Conservation (phyloP, 257 asterid species). For the Nicotiana benthamiana region DNA sequence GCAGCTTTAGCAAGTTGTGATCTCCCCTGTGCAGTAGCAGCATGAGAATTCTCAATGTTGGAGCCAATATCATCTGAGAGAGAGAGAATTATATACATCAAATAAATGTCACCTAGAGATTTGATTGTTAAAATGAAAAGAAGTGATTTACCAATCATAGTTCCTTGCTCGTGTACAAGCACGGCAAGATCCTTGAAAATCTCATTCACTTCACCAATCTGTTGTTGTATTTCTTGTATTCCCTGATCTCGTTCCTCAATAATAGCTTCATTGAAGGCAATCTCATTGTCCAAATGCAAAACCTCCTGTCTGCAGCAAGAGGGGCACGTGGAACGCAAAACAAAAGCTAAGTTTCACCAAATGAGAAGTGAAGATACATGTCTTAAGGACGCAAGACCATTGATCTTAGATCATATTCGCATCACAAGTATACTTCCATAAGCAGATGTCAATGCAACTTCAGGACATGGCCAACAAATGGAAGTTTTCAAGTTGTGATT, state of each 20-base stretch:
- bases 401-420: not conserved
- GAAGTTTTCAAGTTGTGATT: not conserved
- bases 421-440: not conserved
- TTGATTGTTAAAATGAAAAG: not conserved
- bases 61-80: conserved; percentile 76
- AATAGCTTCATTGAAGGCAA: conserved; percentile 82
- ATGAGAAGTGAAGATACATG: not conserved
- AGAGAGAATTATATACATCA: not conserved
- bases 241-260: conserved; percentile 96
- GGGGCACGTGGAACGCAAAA: conserved; percentile 13
- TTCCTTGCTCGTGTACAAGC: conserved; percentile 87
- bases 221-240: conserved; percentile 85
- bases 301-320: conserved; percentile 68
- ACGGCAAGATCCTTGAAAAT: conserved; percentile 92
- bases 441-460: not conserved
- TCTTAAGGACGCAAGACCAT: not conserved
- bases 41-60: conserved; percentile 68
- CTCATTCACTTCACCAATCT: conserved; percentile 92
- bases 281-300: conserved; percentile 76
- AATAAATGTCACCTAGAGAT: not conserved
- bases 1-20: conserved; percentile 85
- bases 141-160: conserved; percentile 60
- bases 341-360: not conserved
- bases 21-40: conserved; percentile 77
- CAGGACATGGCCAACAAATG: not conserved